Evolutionary conservation across 2,329 filamentous ascomycete genomes (phyloP).

Genomic region (Penicillium sp.): DNA sequence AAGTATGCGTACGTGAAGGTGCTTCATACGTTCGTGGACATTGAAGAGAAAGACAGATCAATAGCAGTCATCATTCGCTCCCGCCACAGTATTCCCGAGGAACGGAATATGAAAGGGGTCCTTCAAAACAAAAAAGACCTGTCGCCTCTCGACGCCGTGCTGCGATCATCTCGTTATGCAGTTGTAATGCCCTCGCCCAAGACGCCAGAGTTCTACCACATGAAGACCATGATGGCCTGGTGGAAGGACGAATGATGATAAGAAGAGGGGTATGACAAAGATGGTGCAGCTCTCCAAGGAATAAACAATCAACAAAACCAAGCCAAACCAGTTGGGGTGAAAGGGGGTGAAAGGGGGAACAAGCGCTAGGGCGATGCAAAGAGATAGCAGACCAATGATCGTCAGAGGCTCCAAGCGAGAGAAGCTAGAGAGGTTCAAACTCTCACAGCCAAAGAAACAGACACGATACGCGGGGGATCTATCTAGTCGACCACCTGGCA

Average conservation of each 20-base stretch:
- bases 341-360: slow-evolving; percentile 22
- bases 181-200: slow-evolving; percentile 5
- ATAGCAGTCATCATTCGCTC: slow-evolving; percentile 22
- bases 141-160: slow-evolving; percentile 15
- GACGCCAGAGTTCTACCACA: slow-evolving; percentile 8
- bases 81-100: slow-evolving; percentile 13
- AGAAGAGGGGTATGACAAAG: slow-evolving; percentile 8
- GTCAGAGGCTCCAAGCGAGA: not conserved
- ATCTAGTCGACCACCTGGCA: slow-evolving; percentile 58
- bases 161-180: slow-evolving; percentile 19
- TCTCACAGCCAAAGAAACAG: slow-evolving; percentile 3
- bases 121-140: not conserved
- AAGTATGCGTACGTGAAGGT: slow-evolving; percentile 37
- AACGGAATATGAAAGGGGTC: slow-evolving; percentile 12
- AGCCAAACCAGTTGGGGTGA: slow-evolving; percentile 32
- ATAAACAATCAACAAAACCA: slow-evolving; percentile 24
- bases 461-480: slow-evolving; percentile 6
- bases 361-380: slow-evolving; percentile 24
- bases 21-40: slow-evolving; percentile 33
- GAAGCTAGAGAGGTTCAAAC: not conserved
- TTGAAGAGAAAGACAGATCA: slow-evolving; percentile 19
- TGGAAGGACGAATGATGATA: slow-evolving; percentile 10
- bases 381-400: slow-evolving; percentile 8
- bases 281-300: slow-evolving; percentile 13
- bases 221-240: slow-evolving; percentile 3